Evolutionary conservation across 139 green algal species (phyloP), one percentile per base, ranked within the genome.

Genomic region (Pseudopediastrum boryanum): DNA sequence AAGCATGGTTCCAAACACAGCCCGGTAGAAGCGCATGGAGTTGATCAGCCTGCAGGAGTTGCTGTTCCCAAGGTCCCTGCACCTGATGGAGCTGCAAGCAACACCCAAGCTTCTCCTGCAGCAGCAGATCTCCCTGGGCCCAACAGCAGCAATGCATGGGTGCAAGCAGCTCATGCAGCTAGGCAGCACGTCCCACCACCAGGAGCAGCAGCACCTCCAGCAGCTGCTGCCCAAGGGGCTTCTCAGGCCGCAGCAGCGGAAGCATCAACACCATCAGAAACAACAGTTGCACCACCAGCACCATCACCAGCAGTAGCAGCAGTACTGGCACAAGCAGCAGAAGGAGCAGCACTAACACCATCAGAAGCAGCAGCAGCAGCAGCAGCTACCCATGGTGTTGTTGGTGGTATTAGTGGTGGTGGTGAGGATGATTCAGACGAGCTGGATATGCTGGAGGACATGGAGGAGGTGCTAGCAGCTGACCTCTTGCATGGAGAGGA

Each of bases 401-500:
- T 41, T 38, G 64, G 27, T 33, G 39, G n/a, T 71, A 39, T 51
- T 38, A 27, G 21, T 25, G 35, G 35, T 12, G 25, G 31, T 65
- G 70, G 65, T 54, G 39, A 25, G 29, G 54, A 69, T 68, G 71
- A 78, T 9, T 21, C 35, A 12, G 36, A 59, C 42, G 21, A 70
- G 54, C 10, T 39, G 9, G 54, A 70, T 25, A 78, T 78, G 71
- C 56, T 78, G 39, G 54, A 78, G 68, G 71, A 78, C 42, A 78
- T 78, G 71, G 71, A 54, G 35, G 71, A 69, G 33, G 71, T 78
- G 54, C 25, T 78, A 38, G 71, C 68, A 38, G 71, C n/a, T n/a
- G n/a, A n/a, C n/a, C n/a, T n/a, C n/a, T n/a, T n/a, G n/a, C n/a
- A 56, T 16, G 46, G 13, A 56, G 46, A 12, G 12, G 46, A n/a